These are phyloP conservation scores for Fusarium humuli DNA, from an alignment of 2,329 filamentous ascomycete species.

Conservation along the genomic window DNA sequence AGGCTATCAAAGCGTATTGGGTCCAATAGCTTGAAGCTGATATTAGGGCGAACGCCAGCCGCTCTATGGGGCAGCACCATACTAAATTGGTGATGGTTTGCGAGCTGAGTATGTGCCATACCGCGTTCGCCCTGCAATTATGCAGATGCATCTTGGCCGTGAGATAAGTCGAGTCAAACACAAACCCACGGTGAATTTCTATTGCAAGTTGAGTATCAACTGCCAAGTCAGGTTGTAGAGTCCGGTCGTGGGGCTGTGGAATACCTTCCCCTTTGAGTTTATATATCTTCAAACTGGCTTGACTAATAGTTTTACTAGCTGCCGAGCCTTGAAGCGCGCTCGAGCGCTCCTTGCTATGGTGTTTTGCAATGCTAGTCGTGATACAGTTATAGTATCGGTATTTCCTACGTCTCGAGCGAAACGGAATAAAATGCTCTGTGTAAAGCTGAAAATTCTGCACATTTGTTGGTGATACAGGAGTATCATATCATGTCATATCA, in stretches of 20 bases:
- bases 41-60: slow-evolving; percentile 22
- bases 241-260: neutral
- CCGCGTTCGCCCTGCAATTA: neutral
- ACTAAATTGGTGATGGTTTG: slow-evolving; percentile 25
- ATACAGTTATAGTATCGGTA: neutral
- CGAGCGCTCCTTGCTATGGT: neutral
- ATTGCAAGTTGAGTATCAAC: neutral
- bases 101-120: slow-evolving; percentile 17
- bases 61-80: slow-evolving; percentile 17
- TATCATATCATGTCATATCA: slow-evolving; percentile 16
- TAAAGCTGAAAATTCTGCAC: neutral
- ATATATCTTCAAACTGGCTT: neutral
- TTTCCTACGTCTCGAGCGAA: neutral
- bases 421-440: neutral
- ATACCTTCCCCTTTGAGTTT: neutral
- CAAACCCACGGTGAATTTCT: neutral
- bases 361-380: neutral
- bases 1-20: slow-evolving; percentile 10
- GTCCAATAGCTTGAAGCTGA: slow-evolving; percentile 8
- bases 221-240: neutral
- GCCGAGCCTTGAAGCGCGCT: neutral
- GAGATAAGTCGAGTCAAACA: slow-evolving; percentile 4
- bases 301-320: neutral
- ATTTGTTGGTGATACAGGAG: neutral
- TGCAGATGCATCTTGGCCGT: neutral